Evolutionary conservation across 768 basidiomycete genomes (phyloP).

Genomic region (Lactarius trivialis): DNA sequence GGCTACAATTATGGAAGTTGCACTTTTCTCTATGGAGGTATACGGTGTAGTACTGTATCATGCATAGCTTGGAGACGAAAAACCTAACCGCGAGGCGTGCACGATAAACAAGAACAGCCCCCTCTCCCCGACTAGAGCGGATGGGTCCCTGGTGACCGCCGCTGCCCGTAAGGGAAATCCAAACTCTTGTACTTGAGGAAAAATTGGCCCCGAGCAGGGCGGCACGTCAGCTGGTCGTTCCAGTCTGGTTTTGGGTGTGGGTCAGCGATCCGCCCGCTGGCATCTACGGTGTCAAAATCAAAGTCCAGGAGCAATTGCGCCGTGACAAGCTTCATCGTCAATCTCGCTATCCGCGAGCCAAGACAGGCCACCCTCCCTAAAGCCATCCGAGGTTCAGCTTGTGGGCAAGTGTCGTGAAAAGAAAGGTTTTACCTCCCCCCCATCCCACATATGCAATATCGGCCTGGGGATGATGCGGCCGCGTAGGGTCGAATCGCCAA

Average conservation of each 20-base stretch:
- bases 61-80: not conserved
- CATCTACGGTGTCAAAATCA: conserved; percentile 52
- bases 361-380: conserved; percentile 65
- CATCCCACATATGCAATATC: conserved; percentile 66
- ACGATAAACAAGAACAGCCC: not conserved
- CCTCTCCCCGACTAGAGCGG: not conserved
- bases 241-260: conserved; percentile 60
- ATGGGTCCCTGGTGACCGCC: not conserved
- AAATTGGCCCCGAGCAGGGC: conserved; percentile 50
- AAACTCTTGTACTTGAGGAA: conserved; percentile 39
- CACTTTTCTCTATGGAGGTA: not conserved
- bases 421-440: conserved; percentile 60
- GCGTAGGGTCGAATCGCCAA: conserved; percentile 66
- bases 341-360: conserved; percentile 66
- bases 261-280: conserved; percentile 38
- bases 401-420: conserved; percentile 8
- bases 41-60: not conserved
- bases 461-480: conserved; percentile 38
- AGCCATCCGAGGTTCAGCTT: conserved; percentile 13
- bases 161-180: not conserved
- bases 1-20: not conserved
- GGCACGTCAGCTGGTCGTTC: conserved; percentile 69
- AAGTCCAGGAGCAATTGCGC: conserved; percentile 64
- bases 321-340: conserved; percentile 65
- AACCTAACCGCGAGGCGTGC: not conserved